These are phyloP conservation scores for Heimioporus sp. DNA, from an alignment of 768 basidiomycete species.

Conservation along the genomic window DNA sequence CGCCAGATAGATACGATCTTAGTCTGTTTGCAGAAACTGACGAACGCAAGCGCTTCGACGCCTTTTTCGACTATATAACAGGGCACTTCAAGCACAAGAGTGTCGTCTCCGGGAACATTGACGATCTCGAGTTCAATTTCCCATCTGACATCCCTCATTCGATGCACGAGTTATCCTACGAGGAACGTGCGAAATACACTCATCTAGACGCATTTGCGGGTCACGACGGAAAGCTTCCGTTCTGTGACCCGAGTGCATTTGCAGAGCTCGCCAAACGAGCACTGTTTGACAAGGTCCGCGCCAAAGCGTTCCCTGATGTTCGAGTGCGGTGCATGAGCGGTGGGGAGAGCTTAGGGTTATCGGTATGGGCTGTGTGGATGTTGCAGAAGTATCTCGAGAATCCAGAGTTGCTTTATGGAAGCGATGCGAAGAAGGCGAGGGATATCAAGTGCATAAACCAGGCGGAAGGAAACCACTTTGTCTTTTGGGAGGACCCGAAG, in stretches of 20 bases:
- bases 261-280: slow-evolving; percentile 11
- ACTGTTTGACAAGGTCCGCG: slow-evolving; percentile 15
- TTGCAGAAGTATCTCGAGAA: slow-evolving; percentile 8
- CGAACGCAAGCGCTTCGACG: slow-evolving; percentile 10
- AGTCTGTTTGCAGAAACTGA: not conserved
- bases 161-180: slow-evolving; percentile 10
- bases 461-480: slow-evolving; percentile 23
- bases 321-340: slow-evolving; percentile 20
- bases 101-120: slow-evolving; percentile 11
- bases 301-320: slow-evolving; percentile 3
- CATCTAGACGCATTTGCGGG: slow-evolving; percentile 1
- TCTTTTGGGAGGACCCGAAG: slow-evolving; percentile 25
- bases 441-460: slow-evolving; percentile 15
- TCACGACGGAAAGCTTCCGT: slow-evolving; percentile 12
- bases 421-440: slow-evolving; percentile 17
- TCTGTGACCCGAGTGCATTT: slow-evolving; percentile 10
- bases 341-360: slow-evolving; percentile 5
- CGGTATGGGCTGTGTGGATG: slow-evolving; percentile 12
- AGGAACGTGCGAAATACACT: slow-evolving; percentile 13
- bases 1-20: not conserved
- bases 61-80: slow-evolving; percentile 13
- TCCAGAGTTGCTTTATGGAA: slow-evolving; percentile 6
- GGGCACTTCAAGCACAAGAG: slow-evolving; percentile 17
- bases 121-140: slow-evolving; percentile 15
- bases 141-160: slow-evolving; percentile 9